These are phyloP conservation scores for Trifolium pratense DNA, from an alignment of 306 rosid genomes.

Conservation along the genomic window DNA sequence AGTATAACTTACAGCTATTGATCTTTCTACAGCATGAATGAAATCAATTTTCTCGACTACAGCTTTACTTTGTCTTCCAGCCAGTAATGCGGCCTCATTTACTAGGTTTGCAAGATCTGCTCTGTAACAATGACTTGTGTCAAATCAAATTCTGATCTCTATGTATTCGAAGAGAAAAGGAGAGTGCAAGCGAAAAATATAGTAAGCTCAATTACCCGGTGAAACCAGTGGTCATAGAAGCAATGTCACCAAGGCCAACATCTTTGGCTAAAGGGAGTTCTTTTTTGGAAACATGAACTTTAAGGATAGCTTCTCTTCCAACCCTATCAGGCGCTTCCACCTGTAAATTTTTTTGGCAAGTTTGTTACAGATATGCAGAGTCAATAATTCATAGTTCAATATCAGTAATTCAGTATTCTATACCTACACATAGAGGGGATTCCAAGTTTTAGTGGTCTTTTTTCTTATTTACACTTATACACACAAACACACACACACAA, in stretches of 20 bases:
- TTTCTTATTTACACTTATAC: neutral
- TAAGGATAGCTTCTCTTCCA: slow-evolving; percentile 89
- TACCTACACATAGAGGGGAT: neutral
- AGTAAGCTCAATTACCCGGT: slow-evolving; percentile 65
- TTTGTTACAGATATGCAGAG: slow-evolving; percentile 21
- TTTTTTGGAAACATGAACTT: slow-evolving; percentile 82
- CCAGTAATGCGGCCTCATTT: slow-evolving; percentile 93
- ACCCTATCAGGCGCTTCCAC: slow-evolving; percentile 92
- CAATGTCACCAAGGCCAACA: slow-evolving; percentile 73
- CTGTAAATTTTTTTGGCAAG: slow-evolving; percentile 43
- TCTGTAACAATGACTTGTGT: slow-evolving; percentile 50
- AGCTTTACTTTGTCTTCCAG: slow-evolving; percentile 84
- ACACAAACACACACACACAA: no score
- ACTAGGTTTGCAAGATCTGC: slow-evolving; percentile 98
- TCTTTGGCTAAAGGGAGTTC: slow-evolving; percentile 90
- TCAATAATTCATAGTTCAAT: slow-evolving; percentile 22
- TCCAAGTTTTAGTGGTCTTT: neutral
- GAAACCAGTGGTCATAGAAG: slow-evolving; percentile 96
- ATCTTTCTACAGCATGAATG: slow-evolving; percentile 91
- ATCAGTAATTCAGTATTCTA: slow-evolving; percentile 27
- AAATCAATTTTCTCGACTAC: slow-evolving; percentile 89
- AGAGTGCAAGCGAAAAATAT: neutral
- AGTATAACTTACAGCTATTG: slow-evolving; percentile 78
- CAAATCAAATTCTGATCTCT: slow-evolving; percentile 25
- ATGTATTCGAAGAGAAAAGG: slow-evolving; percentile 20